Base-by-base conservation (phyloP, 495 filamentous ascomycete genomes). In the Physcia stellaris region DNA sequence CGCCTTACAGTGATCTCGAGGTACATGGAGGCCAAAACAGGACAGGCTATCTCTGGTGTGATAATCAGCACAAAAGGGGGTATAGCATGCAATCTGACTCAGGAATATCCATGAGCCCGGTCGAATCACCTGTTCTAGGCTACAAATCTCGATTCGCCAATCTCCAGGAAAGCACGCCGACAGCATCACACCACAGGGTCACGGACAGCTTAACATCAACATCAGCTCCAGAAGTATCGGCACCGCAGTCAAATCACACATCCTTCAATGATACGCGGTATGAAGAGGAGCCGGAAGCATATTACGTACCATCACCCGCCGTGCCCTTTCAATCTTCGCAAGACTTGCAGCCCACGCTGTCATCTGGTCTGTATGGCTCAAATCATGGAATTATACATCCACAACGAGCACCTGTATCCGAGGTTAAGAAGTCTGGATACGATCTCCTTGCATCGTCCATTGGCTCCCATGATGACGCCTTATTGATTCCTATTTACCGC, bases 401-500 rank as follows among this genome's bases (percentile, higher is more conserved):
- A 58, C 17, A 52, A 41, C n/a, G 36, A 44, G 13, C 42, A 39
- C 27, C 49, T 39, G 33, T 52, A 47, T n/a, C n/a, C n/a, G n/a
- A n/a, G n/a, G 28, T 42, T 46, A 21, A 48, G 56, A 44, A 49
- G 47, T 28, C 72, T n/a, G 80, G 80, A 9, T 84, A 85, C 55
- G 74, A 79, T 28, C 58, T 78, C 4, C 56, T 85, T 24, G 76
- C 80, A 18, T 68, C 70, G 2, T 73, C 68, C 24, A 60, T 85
- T 32, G 70, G 71, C 20, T 56, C 64, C 23, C 54, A 55, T 16
- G 50, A 56, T 9, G 59, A 61, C 21, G 46, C 45, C 2, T 46
- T 51, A 2, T 64, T 79, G 22, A 68, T 67, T 7, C 83, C 83
- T 5, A 70, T 95, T 12, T 94, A 92, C 56, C 77, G 86, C 24